Evolutionary conservation across 495 filamentous ascomycete species (phyloP), one percentile per base, ranked within the genome.

Genomic region (Melanomma pulvis-pyrius): DNA sequence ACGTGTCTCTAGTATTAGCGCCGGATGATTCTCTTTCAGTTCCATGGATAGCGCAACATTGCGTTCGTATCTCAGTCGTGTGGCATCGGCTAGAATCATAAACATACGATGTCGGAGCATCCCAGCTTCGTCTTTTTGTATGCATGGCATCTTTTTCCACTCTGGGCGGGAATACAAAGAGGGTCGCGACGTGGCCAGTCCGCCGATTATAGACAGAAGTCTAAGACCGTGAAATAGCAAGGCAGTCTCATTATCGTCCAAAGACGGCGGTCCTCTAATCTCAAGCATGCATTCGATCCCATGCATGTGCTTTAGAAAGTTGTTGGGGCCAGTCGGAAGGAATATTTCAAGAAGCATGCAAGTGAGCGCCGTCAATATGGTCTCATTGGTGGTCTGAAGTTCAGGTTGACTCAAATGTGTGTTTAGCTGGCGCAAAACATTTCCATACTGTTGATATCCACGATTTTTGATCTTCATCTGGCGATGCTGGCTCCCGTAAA

Each of bases 301-400:
- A 11, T 25, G 29, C 7, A 67, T 34, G 32, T 67, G 64, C 25
- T 55, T 54, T 11, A 67, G 17, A 21, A 61, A 67, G 19, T 61
- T 53, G 26, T 47, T 28, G 8, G 30, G 30, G 3, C 56, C 64
- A 17, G 64, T 61, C 1, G 64, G 64, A 21, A 67, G 24, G 34
- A 61, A 61, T 8, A 67, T 48, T 25, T 67, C 64, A 2, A 60
- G 57, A 44, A 67, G 51, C 24, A 61, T 52, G 28, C 64, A 67
- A 2, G 64, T 56, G 2, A 55, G 19, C 0, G 54, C 64, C 0
- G 64, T 61, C 36, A 67, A 29, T 7, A 67, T 55, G 15, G 64
- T 67, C 19, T 61, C 56, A 49, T 67, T 36, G 2, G 57, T 39
- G 15, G 49, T 61, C 21, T 67, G 64, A 13, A 61, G 24, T 13